Percentiles rank a stretch among this genome's conserved stretches.
Conservation (phyloP, 495 filamentous ascomycete genomes). For the Oidiodendron maius region DNA sequence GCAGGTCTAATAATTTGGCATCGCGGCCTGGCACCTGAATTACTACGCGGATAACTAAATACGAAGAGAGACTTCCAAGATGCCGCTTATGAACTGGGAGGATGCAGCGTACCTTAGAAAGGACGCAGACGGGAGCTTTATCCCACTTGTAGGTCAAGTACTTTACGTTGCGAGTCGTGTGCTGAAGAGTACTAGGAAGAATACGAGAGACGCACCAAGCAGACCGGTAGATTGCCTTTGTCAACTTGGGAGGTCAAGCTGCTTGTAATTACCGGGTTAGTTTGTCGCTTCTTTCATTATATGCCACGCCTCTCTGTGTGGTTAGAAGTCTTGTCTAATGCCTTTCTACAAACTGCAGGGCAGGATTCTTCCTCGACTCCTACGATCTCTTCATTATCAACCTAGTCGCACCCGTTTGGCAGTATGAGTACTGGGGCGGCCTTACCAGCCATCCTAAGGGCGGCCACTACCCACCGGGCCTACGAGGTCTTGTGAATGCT, state of each 20-base stretch:
- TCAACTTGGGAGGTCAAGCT: neutral
- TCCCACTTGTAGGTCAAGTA: neutral
- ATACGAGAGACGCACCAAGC: neutral
- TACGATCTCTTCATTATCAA: constrained; percentile 76
- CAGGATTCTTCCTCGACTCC: constrained; percentile 68
- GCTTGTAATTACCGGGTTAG: no score
- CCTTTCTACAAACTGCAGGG: neutral
- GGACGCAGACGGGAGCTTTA: neutral
- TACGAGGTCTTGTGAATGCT: constrained; percentile 45
- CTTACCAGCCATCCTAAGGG: no score
- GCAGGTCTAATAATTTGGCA: no score
- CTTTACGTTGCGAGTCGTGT: neutral
- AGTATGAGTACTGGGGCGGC: neutral
- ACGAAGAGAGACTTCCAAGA: no score
- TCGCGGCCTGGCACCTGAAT: no score
- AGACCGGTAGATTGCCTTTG: neutral
- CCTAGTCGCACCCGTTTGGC: constrained; percentile 39
- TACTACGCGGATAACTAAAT: no score
- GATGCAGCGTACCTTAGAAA: neutral
- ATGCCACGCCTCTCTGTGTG: neutral
- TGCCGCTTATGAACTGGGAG: no score
- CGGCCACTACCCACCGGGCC: constrained; percentile 1
- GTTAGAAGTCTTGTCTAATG: neutral
- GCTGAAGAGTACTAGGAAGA: neutral
- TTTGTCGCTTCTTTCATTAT: no score